Evolutionary conservation across 2,329 filamentous ascomycete species (phyloP), one percentile per base, ranked within the genome.

Genomic region (Aspergillus felis): DNA sequence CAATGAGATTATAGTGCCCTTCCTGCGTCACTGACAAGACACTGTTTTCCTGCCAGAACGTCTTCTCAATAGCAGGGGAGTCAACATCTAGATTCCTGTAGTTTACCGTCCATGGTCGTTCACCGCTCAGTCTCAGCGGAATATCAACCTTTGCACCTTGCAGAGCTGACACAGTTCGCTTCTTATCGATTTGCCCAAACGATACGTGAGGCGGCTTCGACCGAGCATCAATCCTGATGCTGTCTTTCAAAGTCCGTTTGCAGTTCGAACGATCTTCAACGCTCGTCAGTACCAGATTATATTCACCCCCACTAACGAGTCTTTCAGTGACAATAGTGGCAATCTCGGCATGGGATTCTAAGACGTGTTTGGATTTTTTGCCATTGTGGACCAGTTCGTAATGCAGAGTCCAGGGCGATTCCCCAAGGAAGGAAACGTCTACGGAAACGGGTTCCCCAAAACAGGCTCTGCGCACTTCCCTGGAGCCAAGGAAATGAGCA

Each of bases 331-430:
- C 84, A 69, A 99, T 92, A 41, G 81, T 88, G 70, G 87, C 87
- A 24, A 80, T 76, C 51, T 84, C 79, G 2, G 78, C 79, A 25
- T 86, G 79, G 55, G 96, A 89, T 56, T 84, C 79, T 27, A 85
- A 80, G 55, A 82, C 84, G 65, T 88, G 83, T 53, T 89, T 88
- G 61, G 85, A 87, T 54, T 92, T 86, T 75, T 90, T 95, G 55
- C 92, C 92, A 55, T 92, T 90, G 74, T 97, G 90, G 7, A 97
- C 84, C 44, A 97, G 79, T 74, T 97, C 94, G 78, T 96, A 99
- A 70, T 97, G 92, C 42, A 99, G 77, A 24, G 82, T 89, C 81
- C 93, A 97, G 0, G 95, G 94, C 20, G 87, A 82, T 66, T 97
- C 92, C 46, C 95, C 94, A 49, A 86, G 80, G 46, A 97, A 83